phyloP scores from a whole-genome alignment of 208 protist genomes.

The Angomonas ambiguus region DNA sequence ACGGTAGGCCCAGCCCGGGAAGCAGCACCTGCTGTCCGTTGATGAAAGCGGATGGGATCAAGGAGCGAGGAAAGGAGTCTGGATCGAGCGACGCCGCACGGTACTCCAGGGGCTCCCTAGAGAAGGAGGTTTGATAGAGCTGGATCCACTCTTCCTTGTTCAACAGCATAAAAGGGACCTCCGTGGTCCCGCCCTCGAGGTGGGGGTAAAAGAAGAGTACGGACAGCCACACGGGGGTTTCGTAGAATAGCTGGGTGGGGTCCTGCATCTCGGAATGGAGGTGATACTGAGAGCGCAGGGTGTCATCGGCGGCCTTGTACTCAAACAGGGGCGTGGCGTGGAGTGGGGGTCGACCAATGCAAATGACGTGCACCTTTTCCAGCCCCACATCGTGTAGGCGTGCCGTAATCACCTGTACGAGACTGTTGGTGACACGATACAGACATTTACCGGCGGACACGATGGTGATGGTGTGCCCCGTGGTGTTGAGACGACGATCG shows the following conservation, averaged over 20 bases:
- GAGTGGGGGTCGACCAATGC: constrained; percentile 77
- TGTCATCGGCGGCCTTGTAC: constrained; percentile 53
- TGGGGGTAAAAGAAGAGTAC: constrained; percentile 69
- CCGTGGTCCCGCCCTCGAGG: constrained; percentile 26
- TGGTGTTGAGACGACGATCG: constrained; percentile 47
- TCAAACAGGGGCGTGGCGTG: constrained; percentile 77
- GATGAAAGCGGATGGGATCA: constrained; percentile 16
- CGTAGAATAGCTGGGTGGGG: constrained; percentile 38
- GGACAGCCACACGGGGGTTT: constrained; percentile 60
- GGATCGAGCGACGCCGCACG: not conserved
- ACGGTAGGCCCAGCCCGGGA: constrained; percentile 38
- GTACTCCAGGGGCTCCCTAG: not conserved
- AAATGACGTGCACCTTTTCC: constrained; percentile 64
- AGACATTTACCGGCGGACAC: constrained; percentile 79
- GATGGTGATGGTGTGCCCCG: constrained; percentile 64
- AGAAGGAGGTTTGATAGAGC: constrained; percentile 8
- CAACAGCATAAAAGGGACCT: constrained; percentile 59
- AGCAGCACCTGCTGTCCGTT: constrained; percentile 29
- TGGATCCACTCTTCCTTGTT: constrained; percentile 60
- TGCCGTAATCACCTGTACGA: constrained; percentile 60
- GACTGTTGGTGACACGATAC: constrained; percentile 61
- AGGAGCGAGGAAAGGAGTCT: not conserved
- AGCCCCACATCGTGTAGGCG: constrained; percentile 71
- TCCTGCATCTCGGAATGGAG: constrained; percentile 25
- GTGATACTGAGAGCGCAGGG: constrained; percentile 70